Percentiles rank a stretch among this genome's conserved stretches.
Evolutionary conservation across 2,329 filamentous ascomycete genomes (phyloP).

Genomic region (Paracoccidioides brasiliensis): DNA sequence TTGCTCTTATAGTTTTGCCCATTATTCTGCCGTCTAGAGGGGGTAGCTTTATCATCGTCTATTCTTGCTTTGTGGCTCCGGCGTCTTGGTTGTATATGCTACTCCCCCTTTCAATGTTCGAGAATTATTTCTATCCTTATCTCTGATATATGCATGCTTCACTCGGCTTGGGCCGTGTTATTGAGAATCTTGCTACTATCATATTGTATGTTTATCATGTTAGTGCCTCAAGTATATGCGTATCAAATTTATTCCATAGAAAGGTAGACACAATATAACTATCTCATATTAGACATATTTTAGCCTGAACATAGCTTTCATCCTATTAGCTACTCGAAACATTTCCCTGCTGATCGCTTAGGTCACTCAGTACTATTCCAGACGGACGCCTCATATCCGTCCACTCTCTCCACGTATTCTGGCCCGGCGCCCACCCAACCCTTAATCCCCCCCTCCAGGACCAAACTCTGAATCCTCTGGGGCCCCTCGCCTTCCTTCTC

Average conservation of each 20-base stretch:
- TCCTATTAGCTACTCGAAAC: background rate
- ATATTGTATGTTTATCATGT: no score
- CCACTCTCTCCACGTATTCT: constrained; percentile 38
- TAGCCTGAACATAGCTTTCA: background rate
- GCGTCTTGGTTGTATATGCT: background rate
- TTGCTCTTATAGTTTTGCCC: background rate
- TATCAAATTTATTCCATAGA: background rate
- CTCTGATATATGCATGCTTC: background rate
- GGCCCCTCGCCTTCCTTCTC: constrained; percentile 17
- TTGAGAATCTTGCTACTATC: no score
- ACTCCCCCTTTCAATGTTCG: background rate
- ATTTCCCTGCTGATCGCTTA: background rate
- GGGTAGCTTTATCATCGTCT: constrained; percentile 4
- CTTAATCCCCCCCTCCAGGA: constrained; percentile 41
- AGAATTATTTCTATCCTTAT: background rate
- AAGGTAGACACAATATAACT: background rate
- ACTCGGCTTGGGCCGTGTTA: no score
- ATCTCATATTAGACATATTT: background rate
- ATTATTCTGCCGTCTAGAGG: background rate
- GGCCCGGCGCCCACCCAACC: constrained; percentile 39
- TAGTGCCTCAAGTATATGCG: no score
- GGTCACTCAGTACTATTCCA: constrained; percentile 17
- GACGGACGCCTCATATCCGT: constrained; percentile 31
- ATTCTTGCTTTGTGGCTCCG: background rate
- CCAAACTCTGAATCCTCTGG: constrained; percentile 34